phyloP scores from a whole-genome alignment of 352 stramenopile genomes.

The Globisporangium middletonii region DNA sequence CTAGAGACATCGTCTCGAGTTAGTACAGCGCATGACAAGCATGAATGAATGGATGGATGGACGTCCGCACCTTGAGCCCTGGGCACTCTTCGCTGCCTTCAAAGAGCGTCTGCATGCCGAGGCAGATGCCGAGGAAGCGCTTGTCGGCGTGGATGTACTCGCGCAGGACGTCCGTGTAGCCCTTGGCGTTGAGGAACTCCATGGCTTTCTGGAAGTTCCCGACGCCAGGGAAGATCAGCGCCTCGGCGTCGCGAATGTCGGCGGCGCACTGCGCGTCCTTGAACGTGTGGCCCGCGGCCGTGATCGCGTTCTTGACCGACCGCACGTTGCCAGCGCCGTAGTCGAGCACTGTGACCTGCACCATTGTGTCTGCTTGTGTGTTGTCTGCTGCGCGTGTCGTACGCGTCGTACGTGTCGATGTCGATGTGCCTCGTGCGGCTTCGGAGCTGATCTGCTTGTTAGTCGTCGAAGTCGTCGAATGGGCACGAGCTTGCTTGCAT shows the following conservation, averaged over 20 bases:
- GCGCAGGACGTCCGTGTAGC: conserved; percentile 85
- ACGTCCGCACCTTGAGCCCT: conserved; percentile 32
- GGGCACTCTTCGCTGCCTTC: conserved; percentile 93
- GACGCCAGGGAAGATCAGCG: conserved; percentile 85
- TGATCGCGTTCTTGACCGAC: conserved; percentile 96
- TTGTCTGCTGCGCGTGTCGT: too few relatives aligned
- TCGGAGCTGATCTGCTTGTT: too few relatives aligned
- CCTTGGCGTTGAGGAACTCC: conserved; percentile 86
- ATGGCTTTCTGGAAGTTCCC: conserved; percentile 88
- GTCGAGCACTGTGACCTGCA: conserved; percentile 91
- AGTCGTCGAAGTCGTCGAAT: too few relatives aligned
- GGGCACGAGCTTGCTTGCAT: too few relatives aligned
- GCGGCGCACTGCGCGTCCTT: conserved; percentile 82
- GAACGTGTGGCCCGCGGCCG: conserved; percentile 82
- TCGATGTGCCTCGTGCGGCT: too few relatives aligned
- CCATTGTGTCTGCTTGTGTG: conserved; percentile 22
- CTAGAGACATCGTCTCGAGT: conserved; percentile 7
- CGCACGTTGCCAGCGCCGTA: conserved; percentile 99
- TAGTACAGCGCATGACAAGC: background rate
- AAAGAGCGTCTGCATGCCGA: conserved; percentile 98
- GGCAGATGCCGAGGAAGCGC: conserved; percentile 96
- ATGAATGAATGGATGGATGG: background rate
- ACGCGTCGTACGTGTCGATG: too few relatives aligned
- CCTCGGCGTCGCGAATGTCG: conserved; percentile 88
- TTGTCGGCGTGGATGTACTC: conserved; percentile 83